These are phyloP conservation scores for Escallonia rubra DNA, from an alignment of 129 eudicot species.

Conservation along the genomic window DNA sequence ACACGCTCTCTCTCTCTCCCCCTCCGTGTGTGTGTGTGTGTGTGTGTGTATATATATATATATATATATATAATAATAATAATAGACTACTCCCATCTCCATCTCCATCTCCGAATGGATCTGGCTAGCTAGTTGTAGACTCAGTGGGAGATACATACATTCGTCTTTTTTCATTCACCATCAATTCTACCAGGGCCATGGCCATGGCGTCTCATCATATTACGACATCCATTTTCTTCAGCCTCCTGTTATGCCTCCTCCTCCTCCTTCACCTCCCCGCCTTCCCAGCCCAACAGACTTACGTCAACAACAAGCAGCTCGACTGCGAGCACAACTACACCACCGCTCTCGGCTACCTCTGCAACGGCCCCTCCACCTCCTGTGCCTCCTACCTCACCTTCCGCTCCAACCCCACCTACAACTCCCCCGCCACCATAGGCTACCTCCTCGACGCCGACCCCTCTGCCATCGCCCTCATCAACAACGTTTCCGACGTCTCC, in stretches of 20 bases:
- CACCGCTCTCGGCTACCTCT: constrained; percentile 45
- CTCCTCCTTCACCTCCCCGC: constrained; percentile 9
- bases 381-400: constrained; percentile 73
- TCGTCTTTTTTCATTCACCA: too few species aligned
- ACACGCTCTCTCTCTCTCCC: too few species aligned
- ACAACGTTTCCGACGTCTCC: constrained; percentile 37
- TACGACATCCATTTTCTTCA: background rate
- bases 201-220: too few species aligned
- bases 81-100: too few species aligned
- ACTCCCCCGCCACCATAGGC: constrained; percentile 39
- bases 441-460: constrained; percentile 36
- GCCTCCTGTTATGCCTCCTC: background rate
- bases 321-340: constrained; percentile 36
- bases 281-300: constrained; percentile 45
- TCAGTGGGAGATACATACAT: too few species aligned
- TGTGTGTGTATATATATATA: too few species aligned
- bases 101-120: too few species aligned
- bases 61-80: too few species aligned
- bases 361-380: constrained; percentile 33
- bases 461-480: constrained; percentile 31
- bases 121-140: too few species aligned
- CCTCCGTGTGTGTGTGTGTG: too few species aligned
- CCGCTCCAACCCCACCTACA: constrained; percentile 51
- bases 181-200: too few species aligned
- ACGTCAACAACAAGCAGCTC: constrained; percentile 56